Percentiles rank a stretch among this genome's conserved stretches.
phyloP scores from a whole-genome alignment of 805 yeast species.

The Wickerhamomyces chaumierensis region DNA sequence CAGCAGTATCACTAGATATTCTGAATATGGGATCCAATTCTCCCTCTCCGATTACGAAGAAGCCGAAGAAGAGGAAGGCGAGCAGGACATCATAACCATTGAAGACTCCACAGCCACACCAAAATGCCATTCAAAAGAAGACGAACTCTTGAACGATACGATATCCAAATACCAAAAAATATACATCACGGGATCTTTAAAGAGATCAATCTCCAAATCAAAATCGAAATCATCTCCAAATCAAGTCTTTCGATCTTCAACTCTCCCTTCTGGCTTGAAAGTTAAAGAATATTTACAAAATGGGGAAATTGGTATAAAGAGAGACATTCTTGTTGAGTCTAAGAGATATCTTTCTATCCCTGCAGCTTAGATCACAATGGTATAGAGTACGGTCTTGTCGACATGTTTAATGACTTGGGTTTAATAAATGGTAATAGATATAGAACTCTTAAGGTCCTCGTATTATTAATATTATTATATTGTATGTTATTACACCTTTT shows the following conservation, averaged over 20 bases:
- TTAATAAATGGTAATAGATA: too few relatives aligned
- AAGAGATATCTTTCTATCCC: neutral
- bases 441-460: too few relatives aligned
- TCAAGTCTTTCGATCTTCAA: too few relatives aligned
- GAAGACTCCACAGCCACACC: neutral
- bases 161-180: neutral
- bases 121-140: too few relatives aligned
- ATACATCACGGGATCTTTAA: neutral
- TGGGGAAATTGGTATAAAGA: neutral
- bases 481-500: too few relatives aligned
- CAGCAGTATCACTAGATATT: neutral
- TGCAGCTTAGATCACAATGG: too few relatives aligned
- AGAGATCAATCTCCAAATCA: neutral
- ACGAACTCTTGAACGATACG: neutral
- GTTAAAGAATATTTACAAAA: neutral
- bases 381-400: too few relatives aligned
- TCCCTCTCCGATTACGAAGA: neutral
- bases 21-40: neutral
- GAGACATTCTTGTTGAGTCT: neutral
- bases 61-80: neutral
- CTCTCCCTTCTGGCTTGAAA: neutral
- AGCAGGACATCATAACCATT: neutral
- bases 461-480: too few relatives aligned
- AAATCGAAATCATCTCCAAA: too few relatives aligned
- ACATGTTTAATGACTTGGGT: too few relatives aligned